Percentiles rank a stretch among this genome's conserved stretches.
Evolutionary conservation across 169 alveolate species (phyloP).

Genomic region (Plasmodium yoelii): DNA sequence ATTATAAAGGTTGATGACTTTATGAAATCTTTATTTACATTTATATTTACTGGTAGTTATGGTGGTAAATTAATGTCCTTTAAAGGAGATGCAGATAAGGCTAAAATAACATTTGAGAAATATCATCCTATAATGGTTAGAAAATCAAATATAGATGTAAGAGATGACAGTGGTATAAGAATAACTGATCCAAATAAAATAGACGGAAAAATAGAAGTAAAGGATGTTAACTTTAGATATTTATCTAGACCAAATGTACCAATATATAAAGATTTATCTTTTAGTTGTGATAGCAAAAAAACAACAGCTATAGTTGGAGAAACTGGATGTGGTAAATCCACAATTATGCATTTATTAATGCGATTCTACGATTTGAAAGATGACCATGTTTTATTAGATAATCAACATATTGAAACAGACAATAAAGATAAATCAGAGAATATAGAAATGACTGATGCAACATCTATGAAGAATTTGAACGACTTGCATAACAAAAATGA

Average conservation of each 20-base stretch:
- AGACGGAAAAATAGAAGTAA: conserved; percentile 43
- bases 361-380: conserved; percentile 89
- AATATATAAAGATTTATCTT: conserved; percentile 60
- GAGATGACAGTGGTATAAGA: conserved; percentile 69
- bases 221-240: conserved; percentile 58
- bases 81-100: conserved; percentile 66
- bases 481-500: not conserved
- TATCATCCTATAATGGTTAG: conserved; percentile 64
- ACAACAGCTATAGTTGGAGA: conserved; percentile 94
- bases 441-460: conserved; percentile 7
- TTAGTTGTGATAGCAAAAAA: conserved; percentile 75
- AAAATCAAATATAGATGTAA: conserved; percentile 52
- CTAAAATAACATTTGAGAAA: conserved; percentile 39
- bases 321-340: conserved; percentile 96
- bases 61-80: conserved; percentile 74
- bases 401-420: not conserved
- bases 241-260: conserved; percentile 72
- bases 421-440: not conserved
- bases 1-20: conserved; percentile 47
- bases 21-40: conserved; percentile 65
- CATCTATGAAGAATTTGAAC: not conserved
- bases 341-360: conserved; percentile 90
- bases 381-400: conserved; percentile 84
- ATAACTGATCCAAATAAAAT: conserved; percentile 25
- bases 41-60: conserved; percentile 72